A percentile compares a stretch with the other conserved stretches of the same genome.
phyloP scores from a whole-genome alignment of 352 stramenopile genomes.

The Phytophthora rubi region DNA sequence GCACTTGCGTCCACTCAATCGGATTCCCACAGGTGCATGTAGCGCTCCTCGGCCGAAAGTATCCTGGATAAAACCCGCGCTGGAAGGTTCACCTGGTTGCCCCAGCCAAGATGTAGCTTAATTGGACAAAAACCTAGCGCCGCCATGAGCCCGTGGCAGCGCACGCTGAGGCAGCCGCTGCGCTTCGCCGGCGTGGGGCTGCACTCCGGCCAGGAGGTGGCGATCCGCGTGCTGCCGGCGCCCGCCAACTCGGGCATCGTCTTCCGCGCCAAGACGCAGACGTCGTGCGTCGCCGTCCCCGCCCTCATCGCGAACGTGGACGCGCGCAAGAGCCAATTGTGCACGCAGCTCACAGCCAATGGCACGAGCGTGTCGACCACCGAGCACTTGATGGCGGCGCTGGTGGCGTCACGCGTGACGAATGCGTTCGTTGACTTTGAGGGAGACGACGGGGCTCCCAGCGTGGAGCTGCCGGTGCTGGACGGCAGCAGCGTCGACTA shows the following conservation, averaged over 20 bases:
- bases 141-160: slow-evolving; percentile 41
- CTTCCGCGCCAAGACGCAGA: slow-evolving; percentile 26
- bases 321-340: slow-evolving; percentile 54
- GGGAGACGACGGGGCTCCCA: not conserved
- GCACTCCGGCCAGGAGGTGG: slow-evolving; percentile 52
- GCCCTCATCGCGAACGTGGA: slow-evolving; percentile 50
- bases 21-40: not conserved
- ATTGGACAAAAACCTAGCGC: slow-evolving; percentile 17
- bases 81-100: not conserved
- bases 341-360: slow-evolving; percentile 50
- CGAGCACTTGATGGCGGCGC: slow-evolving; percentile 77
- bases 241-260: slow-evolving; percentile 40
- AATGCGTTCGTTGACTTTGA: slow-evolving; percentile 56
- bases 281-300: slow-evolving; percentile 12
- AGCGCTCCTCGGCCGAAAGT: not conserved
- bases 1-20: not conserved
- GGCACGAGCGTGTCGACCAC: slow-evolving; percentile 49
- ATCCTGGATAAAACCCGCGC: not conserved
- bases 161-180: slow-evolving; percentile 55
- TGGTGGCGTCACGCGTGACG: slow-evolving; percentile 51
- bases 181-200: slow-evolving; percentile 65
- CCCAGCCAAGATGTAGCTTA: not conserved
- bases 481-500: slow-evolving; percentile 68
- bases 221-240: slow-evolving; percentile 44
- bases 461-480: slow-evolving; percentile 65